phyloP scores from a whole-genome alignment of 163 green algal species.

The Chloromonas sp. region DNA sequence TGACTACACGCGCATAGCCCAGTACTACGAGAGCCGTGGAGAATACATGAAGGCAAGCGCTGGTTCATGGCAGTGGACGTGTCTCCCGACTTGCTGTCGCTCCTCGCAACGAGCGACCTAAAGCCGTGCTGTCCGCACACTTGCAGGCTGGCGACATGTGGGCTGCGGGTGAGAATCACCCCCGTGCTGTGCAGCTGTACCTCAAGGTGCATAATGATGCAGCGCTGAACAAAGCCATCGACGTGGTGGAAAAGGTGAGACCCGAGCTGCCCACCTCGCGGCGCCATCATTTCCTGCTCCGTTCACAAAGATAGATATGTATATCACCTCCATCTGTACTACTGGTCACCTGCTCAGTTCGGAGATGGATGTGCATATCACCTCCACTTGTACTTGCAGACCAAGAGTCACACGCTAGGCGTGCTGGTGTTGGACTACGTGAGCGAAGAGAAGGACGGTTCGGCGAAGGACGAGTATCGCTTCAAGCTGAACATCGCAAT shows the following conservation, averaged over 20 bases:
- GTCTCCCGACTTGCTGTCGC: too few relatives aligned
- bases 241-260: conserved; percentile 18
- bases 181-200: conserved; percentile 45
- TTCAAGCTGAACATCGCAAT: conserved; percentile 55
- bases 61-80: background rate
- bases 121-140: background rate
- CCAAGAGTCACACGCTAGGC: conserved; percentile 25
- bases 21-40: conserved; percentile 57
- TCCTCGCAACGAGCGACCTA: too few relatives aligned
- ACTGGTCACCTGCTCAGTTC: too few relatives aligned
- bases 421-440: conserved; percentile 44
- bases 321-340: too few relatives aligned
- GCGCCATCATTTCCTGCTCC: too few relatives aligned
- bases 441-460: conserved; percentile 38
- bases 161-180: conserved; percentile 30
- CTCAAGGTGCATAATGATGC: conserved; percentile 31
- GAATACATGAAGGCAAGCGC: conserved; percentile 32
- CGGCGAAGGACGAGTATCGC: conserved; percentile 18
- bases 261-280: background rate
- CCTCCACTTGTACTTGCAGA: background rate
- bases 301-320: too few relatives aligned
- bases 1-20: conserved; percentile 41
- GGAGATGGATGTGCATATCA: too few relatives aligned
- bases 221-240: conserved; percentile 42
- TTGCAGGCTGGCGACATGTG: conserved; percentile 53